Percentiles rank a stretch among this genome's conserved stretches.
These are phyloP conservation scores for Castanea sativa DNA, from an alignment of 306 rosid species.

Conservation along the genomic window DNA sequence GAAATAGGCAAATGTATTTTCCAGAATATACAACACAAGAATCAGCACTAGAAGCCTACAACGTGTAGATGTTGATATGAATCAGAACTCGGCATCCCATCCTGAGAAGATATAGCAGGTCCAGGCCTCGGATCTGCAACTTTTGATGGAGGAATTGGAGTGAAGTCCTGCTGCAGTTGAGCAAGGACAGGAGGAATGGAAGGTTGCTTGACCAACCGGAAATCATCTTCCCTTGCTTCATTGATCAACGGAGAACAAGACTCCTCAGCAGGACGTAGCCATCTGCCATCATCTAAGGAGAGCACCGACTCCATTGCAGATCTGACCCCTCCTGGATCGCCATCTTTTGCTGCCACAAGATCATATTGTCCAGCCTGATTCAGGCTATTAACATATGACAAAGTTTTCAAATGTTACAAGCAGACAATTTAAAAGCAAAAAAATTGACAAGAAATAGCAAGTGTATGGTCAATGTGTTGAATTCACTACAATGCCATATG, in stretches of 20 bases:
- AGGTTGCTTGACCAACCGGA: conserved; percentile 72
- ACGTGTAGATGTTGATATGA: conserved; percentile 78
- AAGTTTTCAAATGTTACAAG: conserved; percentile 28
- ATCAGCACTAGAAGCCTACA: conserved; percentile 45
- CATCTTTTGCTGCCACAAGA: conserved; percentile 62
- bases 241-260: conserved; percentile 44
- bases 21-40: background rate
- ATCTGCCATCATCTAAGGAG: conserved; percentile 82
- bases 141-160: conserved; percentile 77
- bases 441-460: conserved; percentile 14
- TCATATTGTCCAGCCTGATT: conserved; percentile 67
- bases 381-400: conserved; percentile 50
- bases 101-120: conserved; percentile 57
- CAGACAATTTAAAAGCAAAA: conserved; percentile 25
- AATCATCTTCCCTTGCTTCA: conserved; percentile 60
- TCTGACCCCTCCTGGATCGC: conserved; percentile 41
- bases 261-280: conserved; percentile 56
- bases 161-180: conserved; percentile 49
- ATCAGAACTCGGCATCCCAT: conserved; percentile 50
- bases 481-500: conserved; percentile 6
- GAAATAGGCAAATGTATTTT: background rate
- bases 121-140: conserved; percentile 99
- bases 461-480: background rate
- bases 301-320: conserved; percentile 86
- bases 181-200: conserved; percentile 95